Evolutionary conservation across 768 basidiomycete species (phyloP), one percentile per base, ranked within the genome.

Genomic region (Termitomyces sp.): DNA sequence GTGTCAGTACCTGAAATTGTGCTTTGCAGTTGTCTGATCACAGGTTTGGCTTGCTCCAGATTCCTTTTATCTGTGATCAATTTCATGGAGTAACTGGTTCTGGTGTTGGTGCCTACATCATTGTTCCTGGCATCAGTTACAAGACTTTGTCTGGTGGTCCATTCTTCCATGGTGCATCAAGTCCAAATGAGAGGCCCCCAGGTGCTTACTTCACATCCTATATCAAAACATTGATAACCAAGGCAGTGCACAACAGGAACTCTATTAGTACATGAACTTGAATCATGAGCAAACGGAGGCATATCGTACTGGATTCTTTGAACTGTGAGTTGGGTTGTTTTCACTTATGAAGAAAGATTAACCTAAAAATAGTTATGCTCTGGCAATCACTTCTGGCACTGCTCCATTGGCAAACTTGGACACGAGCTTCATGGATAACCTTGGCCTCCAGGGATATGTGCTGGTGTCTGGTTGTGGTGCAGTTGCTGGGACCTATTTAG

Each of bases 221-320:
- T 32, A 32, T 48, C 9, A 32, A 79, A 79, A 81, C 55, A 81
- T 82, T 62, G 70, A 82, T 62, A 80, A 81, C 62, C 80, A 82
- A 65, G 79, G 79, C 40, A 68, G 71, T 40, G 75, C 73, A 11
- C 79, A 81, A 57, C 80, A 82, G 63, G 81, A 82, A 58, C 66
- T 83, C 1, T 82, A 81, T 66, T 81, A 70, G 65, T 81, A 79
- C 63, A 79, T 80, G 81, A 82, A 83, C 63, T 79, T 77, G 3
- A 68, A 67, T 33, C 81, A 82, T 55, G 77, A 78, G 58, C 79
- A 81, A 64, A 79, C 79, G 0, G 80, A 81, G 59, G 51, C 74
- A 6, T 79, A 75, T 62, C 74, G 78, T 32, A 78, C 76, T 36
- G 80, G 79, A 22, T 79, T 83, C 69, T 78, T 78, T 69, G 81